Evolutionary conservation across 1,284 basidiomycete species (phyloP).

Genomic region (Cutaneotrichosporon curvatum): DNA sequence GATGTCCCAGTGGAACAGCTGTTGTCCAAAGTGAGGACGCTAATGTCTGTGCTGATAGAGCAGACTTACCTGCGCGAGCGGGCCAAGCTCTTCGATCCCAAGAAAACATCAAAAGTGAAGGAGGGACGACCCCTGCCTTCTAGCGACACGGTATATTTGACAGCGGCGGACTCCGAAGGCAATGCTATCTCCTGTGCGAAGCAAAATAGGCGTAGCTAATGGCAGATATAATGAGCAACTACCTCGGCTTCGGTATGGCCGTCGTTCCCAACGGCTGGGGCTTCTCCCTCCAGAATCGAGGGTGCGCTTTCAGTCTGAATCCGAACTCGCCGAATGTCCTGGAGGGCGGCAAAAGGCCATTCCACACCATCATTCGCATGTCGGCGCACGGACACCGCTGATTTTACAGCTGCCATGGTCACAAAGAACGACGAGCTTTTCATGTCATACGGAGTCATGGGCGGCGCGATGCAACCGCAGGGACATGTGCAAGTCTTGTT

Average conservation of each 20-base stretch:
- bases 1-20: conserved; percentile 69
- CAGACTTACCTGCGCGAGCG: conserved; percentile 69
- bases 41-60: neutral
- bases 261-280: conserved; percentile 88
- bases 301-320: conserved; percentile 70
- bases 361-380: conserved; percentile 76
- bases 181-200: conserved; percentile 54
- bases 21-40: conserved; percentile 53
- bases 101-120: conserved; percentile 61
- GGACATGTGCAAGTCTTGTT: conserved; percentile 56
- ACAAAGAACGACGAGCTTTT: conserved; percentile 74
- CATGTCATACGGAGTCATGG: conserved; percentile 89
- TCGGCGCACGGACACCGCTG: neutral
- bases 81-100: conserved; percentile 72
- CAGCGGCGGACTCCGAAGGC: conserved; percentile 81
- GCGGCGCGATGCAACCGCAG: conserved; percentile 38
- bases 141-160: conserved; percentile 91
- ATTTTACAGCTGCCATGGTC: conserved; percentile 59
- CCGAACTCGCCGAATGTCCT: conserved; percentile 77
- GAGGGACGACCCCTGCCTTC: conserved; percentile 49
- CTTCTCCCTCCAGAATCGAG: conserved; percentile 92
- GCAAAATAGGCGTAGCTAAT: neutral
- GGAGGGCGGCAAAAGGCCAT: conserved; percentile 77
- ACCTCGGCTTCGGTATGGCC: conserved; percentile 57
- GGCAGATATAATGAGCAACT: conserved; percentile 70